Evolutionary conservation across 441 rosid genomes (phyloP).

Genomic region (Eruca vesicaria): DNA sequence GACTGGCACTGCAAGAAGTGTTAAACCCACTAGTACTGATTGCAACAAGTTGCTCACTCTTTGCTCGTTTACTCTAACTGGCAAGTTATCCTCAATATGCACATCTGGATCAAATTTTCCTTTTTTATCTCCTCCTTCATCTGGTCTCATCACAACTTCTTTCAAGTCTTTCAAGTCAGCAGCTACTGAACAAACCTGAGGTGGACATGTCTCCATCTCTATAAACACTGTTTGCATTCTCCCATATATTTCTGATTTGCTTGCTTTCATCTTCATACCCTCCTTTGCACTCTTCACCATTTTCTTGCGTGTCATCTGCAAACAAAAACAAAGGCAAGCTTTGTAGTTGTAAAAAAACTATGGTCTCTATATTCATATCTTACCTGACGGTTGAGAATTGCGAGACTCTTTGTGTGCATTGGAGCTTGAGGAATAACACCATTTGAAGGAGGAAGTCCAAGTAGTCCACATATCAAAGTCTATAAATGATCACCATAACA

Average conservation of each 20-base stretch:
- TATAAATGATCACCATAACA: slow-evolving; percentile 20
- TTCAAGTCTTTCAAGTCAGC: slow-evolving; percentile 54
- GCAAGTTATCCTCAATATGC: slow-evolving; percentile 67
- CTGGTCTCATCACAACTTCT: slow-evolving; percentile 59
- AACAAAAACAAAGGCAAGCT: neutral
- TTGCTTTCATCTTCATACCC: slow-evolving; percentile 54
- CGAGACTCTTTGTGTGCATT: slow-evolving; percentile 89
- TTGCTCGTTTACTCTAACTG: slow-evolving; percentile 81
- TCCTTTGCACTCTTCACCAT: slow-evolving; percentile 74
- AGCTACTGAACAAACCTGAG: slow-evolving; percentile 40
- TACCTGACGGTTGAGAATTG: slow-evolving; percentile 74
- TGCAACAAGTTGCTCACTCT: slow-evolving; percentile 74
- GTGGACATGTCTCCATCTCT: slow-evolving; percentile 58
- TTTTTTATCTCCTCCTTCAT: slow-evolving; percentile 36
- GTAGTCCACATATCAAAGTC: slow-evolving; percentile 79
- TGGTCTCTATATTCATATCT: neutral
- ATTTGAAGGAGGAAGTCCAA: slow-evolving; percentile 87
- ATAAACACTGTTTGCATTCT: slow-evolving; percentile 74
- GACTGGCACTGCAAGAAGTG: slow-evolving; percentile 56
- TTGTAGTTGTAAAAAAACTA: neutral
- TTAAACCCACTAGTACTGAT: slow-evolving; percentile 58
- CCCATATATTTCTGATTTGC: slow-evolving; percentile 69
- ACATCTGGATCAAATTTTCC: slow-evolving; percentile 60
- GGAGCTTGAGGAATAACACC: slow-evolving; percentile 91
- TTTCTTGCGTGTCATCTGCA: slow-evolving; percentile 66